Conservation (phyloP, 768 basidiomycete genomes). For the Neoboletus brunneissimus region DNA sequence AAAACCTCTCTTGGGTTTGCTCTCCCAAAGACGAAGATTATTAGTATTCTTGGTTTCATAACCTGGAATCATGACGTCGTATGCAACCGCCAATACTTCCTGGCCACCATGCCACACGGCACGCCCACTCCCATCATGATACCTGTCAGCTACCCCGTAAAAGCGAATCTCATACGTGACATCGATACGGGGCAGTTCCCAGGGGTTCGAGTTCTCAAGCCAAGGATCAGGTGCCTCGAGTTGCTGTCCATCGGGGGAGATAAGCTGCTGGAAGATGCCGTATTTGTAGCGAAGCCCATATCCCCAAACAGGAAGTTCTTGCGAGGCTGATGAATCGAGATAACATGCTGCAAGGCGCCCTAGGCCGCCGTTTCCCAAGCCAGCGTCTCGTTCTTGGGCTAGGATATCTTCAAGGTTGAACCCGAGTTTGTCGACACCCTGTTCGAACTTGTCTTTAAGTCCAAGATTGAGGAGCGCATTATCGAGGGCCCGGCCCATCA, state of each 20-base stretch:
- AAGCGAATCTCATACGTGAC: constrained; percentile 85
- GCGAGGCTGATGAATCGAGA: constrained; percentile 86
- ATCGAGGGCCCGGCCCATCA: constrained; percentile 80
- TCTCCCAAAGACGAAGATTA: constrained; percentile 85
- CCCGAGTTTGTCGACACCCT: constrained; percentile 73
- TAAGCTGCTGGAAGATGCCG: constrained; percentile 94
- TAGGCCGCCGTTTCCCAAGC: constrained; percentile 91
- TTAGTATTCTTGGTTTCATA: constrained; percentile 83
- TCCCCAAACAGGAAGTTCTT: constrained; percentile 93
- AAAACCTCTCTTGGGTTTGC: constrained; percentile 84
- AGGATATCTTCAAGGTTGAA: constrained; percentile 88
- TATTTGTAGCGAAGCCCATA: constrained; percentile 93
- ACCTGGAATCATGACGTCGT: constrained; percentile 91
- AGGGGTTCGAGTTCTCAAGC: constrained; percentile 84
- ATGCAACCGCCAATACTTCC: constrained; percentile 90
- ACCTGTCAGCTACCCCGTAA: constrained; percentile 77
- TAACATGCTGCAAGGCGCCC: constrained; percentile 98
- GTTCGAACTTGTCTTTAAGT: constrained; percentile 69
- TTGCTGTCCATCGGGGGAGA: constrained; percentile 79
- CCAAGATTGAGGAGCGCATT: constrained; percentile 87
- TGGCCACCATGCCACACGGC: constrained; percentile 86
- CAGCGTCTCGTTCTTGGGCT: constrained; percentile 90
- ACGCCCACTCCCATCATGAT: constrained; percentile 55
- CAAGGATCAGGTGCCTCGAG: constrained; percentile 93
- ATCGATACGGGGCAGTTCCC: constrained; percentile 85